Conservation (phyloP, 75 land plant genomes). For the Adiantum capillusveneris region DNA sequence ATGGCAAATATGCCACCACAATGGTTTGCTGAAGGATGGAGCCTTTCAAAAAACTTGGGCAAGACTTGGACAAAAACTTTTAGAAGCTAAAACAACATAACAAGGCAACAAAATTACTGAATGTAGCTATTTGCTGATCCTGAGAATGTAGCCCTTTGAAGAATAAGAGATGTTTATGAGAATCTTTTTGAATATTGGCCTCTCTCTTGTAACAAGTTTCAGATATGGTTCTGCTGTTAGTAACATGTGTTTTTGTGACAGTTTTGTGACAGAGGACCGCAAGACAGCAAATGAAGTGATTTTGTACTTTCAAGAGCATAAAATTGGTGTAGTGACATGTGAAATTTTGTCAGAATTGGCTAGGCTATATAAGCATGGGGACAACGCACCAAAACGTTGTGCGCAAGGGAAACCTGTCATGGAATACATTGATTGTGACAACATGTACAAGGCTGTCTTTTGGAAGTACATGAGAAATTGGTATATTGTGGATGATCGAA, state of each 20-base stretch:
- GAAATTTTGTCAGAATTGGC: slow-evolving; percentile 17
- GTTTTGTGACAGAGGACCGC: slow-evolving; percentile 16
- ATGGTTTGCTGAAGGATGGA: too few species aligned
- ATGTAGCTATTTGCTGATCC: too few species aligned
- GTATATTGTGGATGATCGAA: slow-evolving; percentile 12
- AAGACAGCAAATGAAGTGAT: slow-evolving; percentile 16
- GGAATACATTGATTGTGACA: slow-evolving; percentile 7
- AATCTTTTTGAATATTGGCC: too few species aligned
- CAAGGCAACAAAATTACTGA: too few species aligned
- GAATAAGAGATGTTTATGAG: too few species aligned
- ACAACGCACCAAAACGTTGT: not conserved
- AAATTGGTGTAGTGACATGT: slow-evolving; percentile 20
- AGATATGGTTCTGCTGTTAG: too few species aligned
- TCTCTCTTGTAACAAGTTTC: too few species aligned
- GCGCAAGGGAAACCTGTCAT: slow-evolving; percentile 1
- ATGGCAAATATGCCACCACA: too few species aligned
- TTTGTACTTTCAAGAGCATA: slow-evolving; percentile 10
- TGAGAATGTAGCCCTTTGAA: too few species aligned
- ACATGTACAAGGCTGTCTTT: slow-evolving; percentile 7
- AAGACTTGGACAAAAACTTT: too few species aligned
- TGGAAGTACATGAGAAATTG: slow-evolving; percentile 17
- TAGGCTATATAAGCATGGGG: not conserved
- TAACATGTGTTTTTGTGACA: slow-evolving; percentile 2
- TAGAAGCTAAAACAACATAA: too few species aligned
- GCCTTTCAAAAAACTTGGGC: too few species aligned